Conservation (phyloP, 1,284 basidiomycete genomes). For the Fomitiporia mediterranea region DNA sequence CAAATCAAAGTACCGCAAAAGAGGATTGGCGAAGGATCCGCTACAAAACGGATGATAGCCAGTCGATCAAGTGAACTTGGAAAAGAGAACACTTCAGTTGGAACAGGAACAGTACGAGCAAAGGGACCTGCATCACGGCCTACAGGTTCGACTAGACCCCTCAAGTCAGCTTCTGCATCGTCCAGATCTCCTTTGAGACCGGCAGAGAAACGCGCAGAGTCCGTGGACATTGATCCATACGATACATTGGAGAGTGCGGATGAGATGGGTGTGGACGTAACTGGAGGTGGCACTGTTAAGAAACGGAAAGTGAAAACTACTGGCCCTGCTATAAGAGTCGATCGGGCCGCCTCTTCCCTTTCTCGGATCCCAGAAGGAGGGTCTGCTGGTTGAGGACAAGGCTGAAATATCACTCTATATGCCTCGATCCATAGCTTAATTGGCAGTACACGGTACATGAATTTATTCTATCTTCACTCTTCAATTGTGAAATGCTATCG, state of each 20-base stretch:
- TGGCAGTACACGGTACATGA: no score
- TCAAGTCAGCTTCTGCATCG: background rate
- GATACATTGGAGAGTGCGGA: constrained; percentile 13
- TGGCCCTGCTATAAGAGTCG: background rate
- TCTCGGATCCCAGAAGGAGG: constrained; percentile 9
- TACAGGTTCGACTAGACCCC: background rate
- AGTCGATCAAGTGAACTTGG: constrained; percentile 18
- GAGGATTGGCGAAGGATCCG: constrained; percentile 22
- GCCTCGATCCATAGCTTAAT: no score
- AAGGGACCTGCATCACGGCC: background rate
- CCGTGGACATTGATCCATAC: background rate
- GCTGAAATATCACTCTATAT: background rate
- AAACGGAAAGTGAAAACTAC: constrained; percentile 8
- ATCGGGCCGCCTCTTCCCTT: background rate
- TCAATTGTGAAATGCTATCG: background rate
- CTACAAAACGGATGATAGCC: constrained; percentile 26
- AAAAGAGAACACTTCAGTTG: background rate
- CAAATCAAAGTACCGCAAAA: background rate
- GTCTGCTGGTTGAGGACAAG: background rate
- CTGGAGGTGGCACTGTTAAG: background rate
- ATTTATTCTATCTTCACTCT: no score
- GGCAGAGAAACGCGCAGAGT: background rate
- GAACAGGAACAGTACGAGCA: background rate
- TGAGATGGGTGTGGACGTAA: background rate
- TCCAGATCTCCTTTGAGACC: background rate